Percentiles rank a stretch among this genome's conserved stretches.
phyloP scores from a whole-genome alignment of 75 land plant species.

The Sequoia sempervirens region DNA sequence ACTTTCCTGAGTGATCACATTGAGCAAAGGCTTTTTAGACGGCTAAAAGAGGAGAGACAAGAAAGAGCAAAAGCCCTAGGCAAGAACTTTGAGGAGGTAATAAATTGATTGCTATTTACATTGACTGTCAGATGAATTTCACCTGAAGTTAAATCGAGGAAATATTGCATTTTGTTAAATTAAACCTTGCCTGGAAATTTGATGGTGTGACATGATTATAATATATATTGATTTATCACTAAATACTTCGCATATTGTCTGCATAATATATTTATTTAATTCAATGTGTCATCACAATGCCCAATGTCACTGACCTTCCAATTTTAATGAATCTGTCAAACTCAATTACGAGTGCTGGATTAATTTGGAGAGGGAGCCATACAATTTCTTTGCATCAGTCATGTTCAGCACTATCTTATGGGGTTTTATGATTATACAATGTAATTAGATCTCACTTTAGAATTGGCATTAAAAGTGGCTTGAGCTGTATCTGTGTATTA shows the following conservation, averaged over 20 bases:
- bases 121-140: not conserved
- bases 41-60: conserved; percentile 55
- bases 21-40: conserved; percentile 53
- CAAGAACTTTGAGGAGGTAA: conserved; percentile 55
- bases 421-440: not conserved
- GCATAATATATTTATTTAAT: not conserved
- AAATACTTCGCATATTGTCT: not conserved
- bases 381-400: not conserved
- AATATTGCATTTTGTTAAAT: not conserved
- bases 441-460: not conserved
- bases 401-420: not conserved
- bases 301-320: not conserved
- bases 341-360: not conserved
- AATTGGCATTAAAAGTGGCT: not conserved
- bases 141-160: not conserved
- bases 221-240: not conserved
- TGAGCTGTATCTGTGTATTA: not conserved
- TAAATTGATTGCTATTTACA: not conserved
- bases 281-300: not conserved
- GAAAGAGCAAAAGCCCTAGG: conserved; percentile 50
- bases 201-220: not conserved
- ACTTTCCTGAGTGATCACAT: conserved; percentile 74
- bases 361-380: not conserved
- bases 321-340: not conserved
- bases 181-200: not conserved